phyloP scores from a whole-genome alignment of 2,329 filamentous ascomycete species.

The Monosporascus sp. region DNA sequence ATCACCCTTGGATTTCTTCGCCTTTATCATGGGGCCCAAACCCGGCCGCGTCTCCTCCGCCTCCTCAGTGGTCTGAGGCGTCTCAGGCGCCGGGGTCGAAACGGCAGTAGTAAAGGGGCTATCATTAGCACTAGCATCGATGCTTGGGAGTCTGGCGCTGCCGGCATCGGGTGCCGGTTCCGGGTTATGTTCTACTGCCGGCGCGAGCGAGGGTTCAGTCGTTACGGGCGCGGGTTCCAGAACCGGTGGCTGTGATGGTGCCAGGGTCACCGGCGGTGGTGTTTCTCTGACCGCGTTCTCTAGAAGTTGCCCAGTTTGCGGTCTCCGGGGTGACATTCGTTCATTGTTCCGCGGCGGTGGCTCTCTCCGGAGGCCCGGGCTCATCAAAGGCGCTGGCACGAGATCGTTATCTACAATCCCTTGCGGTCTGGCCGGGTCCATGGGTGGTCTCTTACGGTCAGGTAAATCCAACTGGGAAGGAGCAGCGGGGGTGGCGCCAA shows the following conservation, averaged over 20 bases:
- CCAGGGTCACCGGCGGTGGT: constrained; percentile 14
- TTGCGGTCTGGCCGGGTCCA: constrained; percentile 54
- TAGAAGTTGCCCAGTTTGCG: constrained; percentile 30
- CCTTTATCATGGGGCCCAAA: constrained; percentile 85
- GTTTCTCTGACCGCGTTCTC: constrained; percentile 30
- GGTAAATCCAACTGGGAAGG: constrained; percentile 46
- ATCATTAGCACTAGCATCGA: constrained; percentile 11
- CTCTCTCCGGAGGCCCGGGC: constrained; percentile 42
- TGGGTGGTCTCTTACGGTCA: constrained; percentile 61
- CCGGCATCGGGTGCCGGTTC: neutral
- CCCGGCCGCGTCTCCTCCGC: constrained; percentile 59
- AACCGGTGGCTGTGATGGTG: constrained; percentile 1
- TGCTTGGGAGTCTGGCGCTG: neutral
- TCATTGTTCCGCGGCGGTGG: constrained; percentile 49
- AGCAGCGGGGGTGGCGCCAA: constrained; percentile 29
- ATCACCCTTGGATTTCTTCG: constrained; percentile 67
- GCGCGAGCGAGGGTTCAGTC: constrained; percentile 1
- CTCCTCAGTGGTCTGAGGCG: constrained; percentile 22
- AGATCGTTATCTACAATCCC: constrained; percentile 45
- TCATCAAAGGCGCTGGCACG: constrained; percentile 55
- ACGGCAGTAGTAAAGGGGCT: constrained; percentile 13
- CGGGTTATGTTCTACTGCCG: neutral
- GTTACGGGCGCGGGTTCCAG: constrained; percentile 11
- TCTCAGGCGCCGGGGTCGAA: constrained; percentile 22
- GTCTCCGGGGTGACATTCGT: constrained; percentile 43